A percentile compares a stretch with the other conserved stretches of the same genome.
phyloP scores from a whole-genome alignment of 768 basidiomycete species.

The Psilocybe cubensis region DNA sequence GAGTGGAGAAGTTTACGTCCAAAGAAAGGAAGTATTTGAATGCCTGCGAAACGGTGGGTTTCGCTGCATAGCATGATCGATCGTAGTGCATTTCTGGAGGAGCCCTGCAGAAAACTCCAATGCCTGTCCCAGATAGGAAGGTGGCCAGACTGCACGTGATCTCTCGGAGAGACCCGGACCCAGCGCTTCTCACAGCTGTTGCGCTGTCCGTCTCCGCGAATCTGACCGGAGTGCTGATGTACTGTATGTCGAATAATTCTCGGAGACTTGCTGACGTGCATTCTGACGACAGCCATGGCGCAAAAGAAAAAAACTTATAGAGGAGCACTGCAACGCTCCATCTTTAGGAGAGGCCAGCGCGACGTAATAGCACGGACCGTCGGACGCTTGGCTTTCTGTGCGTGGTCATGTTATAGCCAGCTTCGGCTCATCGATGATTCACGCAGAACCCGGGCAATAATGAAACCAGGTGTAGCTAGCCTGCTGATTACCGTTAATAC shows the following conservation, averaged over 20 bases:
- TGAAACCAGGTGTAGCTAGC: neutral
- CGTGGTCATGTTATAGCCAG: slow-evolving; percentile 1
- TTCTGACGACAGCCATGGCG: neutral
- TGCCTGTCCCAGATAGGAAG: slow-evolving; percentile 34
- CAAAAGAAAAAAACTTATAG: neutral
- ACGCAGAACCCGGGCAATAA: neutral
- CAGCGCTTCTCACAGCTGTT: neutral
- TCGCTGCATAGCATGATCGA: slow-evolving; percentile 36
- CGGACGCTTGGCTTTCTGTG: neutral
- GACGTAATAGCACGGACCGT: slow-evolving; percentile 9
- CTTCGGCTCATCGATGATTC: neutral
- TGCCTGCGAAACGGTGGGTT: slow-evolving; percentile 10
- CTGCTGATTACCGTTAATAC: neutral
- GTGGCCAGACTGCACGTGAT: slow-evolving; percentile 20
- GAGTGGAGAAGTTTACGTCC: slow-evolving; percentile 14
- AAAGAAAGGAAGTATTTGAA: slow-evolving; percentile 10
- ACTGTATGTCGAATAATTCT: neutral
- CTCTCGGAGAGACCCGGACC: slow-evolving; percentile 15
- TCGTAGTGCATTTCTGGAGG: slow-evolving; percentile 34
- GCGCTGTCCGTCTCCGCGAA: neutral
- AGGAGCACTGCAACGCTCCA: neutral
- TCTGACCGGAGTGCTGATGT: slow-evolving; percentile 1
- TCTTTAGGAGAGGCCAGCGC: neutral
- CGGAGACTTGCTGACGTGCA: neutral
- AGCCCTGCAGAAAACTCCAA: slow-evolving; percentile 29